Base-by-base conservation (phyloP, 2,329 filamentous ascomycete genomes). In the Cephalotrichum gorgonifer region DNA sequence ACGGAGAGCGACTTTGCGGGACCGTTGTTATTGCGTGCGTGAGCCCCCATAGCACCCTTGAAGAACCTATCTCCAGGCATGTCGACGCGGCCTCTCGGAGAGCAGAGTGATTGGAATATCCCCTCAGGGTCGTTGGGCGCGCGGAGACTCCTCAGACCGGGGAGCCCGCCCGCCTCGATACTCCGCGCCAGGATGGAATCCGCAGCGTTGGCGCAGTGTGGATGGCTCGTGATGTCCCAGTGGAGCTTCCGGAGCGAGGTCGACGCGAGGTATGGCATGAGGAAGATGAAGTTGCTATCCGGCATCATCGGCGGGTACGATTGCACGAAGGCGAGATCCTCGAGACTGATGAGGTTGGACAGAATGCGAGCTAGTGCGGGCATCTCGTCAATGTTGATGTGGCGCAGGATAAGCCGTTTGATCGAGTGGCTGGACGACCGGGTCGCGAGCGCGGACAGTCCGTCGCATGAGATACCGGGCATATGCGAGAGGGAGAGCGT, bases 61-160 rank as follows among this genome's bases (percentile, higher is more conserved):
- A n/a, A n/a, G n/a, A 71, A 74, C 22, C 71, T 70, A 53, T 80
- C 75, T 9, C 63, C 64, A 1, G 74, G 69, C 22, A 75, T 65
- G 38, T 79, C 72, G 20, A 78, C 68, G 27, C 71, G 70, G 27
- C 76, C 75, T 4, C 73, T 66, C 1, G 85, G 85, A 41, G 73
- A 75, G 62, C 86, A 90, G 1, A 88, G 71, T 1, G 70, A 65
- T 63, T 90, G 86, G 53, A 89, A 79, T 7, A 77, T 56, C 25
- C 85, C 86, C 5, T 86, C 76, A 1, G 83, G 76, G 54, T 90
- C 86, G 50, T 79, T 79, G 1, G 84, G 86, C 0, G 79, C 71
- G 48, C 85, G 78, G 17, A 89, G 64, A 2, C 60, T 67, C 9
- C 67, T 69, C 9, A 90, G 71, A 1, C 66, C 61, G 0, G 86